Base-by-base conservation (phyloP, 768 basidiomycete genomes). In the Mrakia frigida region DNA sequence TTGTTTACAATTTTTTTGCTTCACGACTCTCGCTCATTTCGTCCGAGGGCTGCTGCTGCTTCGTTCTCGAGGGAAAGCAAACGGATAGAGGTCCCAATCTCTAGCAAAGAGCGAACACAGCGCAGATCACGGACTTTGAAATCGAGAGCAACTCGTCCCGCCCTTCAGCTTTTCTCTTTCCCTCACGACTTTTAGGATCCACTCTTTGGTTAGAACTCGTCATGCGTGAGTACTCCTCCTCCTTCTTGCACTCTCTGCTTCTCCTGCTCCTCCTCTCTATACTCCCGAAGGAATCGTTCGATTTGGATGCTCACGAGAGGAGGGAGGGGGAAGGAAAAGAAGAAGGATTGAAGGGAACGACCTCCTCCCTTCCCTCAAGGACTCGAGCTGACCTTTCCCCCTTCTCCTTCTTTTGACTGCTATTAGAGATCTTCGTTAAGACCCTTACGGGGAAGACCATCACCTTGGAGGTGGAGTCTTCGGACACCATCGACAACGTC, bases 371-470 rank as follows among this genome's bases (percentile, higher is more conserved):
- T 35, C 43, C 33, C 43, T 18, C 41, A 16, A 31, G n/a, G 25
- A n/a, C 35, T 43, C 37, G 39, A 50, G 18, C 63, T 65, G 63
- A 65, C 63, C 37, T 69, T 33, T 16, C 25, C 52, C 35, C 18
- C 52, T 16, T 37, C 25, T 31, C 16, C 50, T 60, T n/a, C 43
- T 46, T 33, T 0, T 9, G 33, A 16, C 18, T 56, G 37, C 53
- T 70, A 41, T 39, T 18, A 71, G 70, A 77, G 72, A 77, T 77
- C 52, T 77, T 77, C 77, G 77, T 77, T 65, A 74, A 77, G 72
- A 77, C 90, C 92, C 85, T 96, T 82, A 96, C 94, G 89, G 94
- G 94, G 84, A 97, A 97, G 88, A 98, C 95, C 81, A 94, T 95
- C 88, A 95, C 93, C 83, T 3, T 91, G 53, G 91, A 92, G 75